Percentiles rank a stretch among this genome's conserved stretches.
These are phyloP conservation scores for Brasilioporus rufonigricans DNA, from an alignment of 768 basidiomycete genomes.

Conservation along the genomic window DNA sequence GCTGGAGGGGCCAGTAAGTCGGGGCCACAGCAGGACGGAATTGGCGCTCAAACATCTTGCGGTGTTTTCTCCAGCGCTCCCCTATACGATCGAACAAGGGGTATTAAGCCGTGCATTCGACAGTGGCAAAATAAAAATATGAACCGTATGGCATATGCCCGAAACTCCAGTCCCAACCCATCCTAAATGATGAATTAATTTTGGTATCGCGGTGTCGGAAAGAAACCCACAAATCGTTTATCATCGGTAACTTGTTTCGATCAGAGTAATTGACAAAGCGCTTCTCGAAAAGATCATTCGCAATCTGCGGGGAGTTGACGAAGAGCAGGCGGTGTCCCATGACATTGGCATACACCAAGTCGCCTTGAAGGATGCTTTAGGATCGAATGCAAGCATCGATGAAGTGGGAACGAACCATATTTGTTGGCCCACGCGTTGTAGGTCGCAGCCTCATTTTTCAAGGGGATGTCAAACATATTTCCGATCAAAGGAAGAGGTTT, in stretches of 20 bases:
- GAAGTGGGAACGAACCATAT: constrained; percentile 27
- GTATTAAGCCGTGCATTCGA: neutral
- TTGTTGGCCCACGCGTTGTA: constrained; percentile 44
- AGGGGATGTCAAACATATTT: constrained; percentile 48
- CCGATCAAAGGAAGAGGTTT: constrained; percentile 51
- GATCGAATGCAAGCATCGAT: neutral
- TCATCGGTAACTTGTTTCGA: constrained; percentile 46
- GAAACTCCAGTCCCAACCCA: constrained; percentile 50
- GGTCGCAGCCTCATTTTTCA: constrained; percentile 34
- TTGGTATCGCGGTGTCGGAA: neutral
- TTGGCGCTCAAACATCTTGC: constrained; percentile 51
- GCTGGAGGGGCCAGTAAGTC: constrained; percentile 44
- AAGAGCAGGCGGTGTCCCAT: constrained; percentile 49
- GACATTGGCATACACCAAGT: constrained; percentile 51
- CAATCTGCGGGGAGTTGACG: constrained; percentile 45
- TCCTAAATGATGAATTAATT: constrained; percentile 32
- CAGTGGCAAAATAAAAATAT: constrained; percentile 6
- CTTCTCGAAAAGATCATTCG: constrained; percentile 56
- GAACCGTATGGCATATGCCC: constrained; percentile 53
- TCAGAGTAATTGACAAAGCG: constrained; percentile 57
- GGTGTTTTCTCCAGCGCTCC: constrained; percentile 50
- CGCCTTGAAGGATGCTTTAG: constrained; percentile 32
- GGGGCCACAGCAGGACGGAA: constrained; percentile 45
- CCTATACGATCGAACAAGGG: constrained; percentile 30
- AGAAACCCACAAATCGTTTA: constrained; percentile 43